Conservation (phyloP, 805 yeast genomes). For the Candida vaughaniae region DNA sequence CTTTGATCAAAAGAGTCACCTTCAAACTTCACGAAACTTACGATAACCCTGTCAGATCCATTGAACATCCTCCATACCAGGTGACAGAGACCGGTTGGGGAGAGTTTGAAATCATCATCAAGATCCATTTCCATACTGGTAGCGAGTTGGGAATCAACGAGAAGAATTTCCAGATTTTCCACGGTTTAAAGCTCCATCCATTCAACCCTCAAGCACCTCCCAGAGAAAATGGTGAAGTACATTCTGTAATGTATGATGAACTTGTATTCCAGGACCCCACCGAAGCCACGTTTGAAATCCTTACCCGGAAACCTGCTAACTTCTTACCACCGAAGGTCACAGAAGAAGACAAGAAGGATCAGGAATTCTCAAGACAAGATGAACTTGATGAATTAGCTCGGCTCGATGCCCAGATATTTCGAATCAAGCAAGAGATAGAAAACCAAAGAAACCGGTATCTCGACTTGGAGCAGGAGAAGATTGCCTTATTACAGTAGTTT, state of each 20-base stretch:
- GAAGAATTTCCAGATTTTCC: slow-evolving; percentile 81
- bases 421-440: slow-evolving; percentile 41
- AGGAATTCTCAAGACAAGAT: slow-evolving; percentile 39
- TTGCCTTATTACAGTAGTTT: slow-evolving; percentile 36
- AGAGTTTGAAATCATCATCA: slow-evolving; percentile 89
- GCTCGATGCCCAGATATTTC: slow-evolving; percentile 37
- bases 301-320: slow-evolving; percentile 68
- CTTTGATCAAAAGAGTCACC: slow-evolving; percentile 83
- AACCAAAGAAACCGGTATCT: slow-evolving; percentile 38
- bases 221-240: slow-evolving; percentile 42
- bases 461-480: slow-evolving; percentile 41
- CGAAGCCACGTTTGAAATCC: slow-evolving; percentile 75
- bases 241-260: slow-evolving; percentile 71
- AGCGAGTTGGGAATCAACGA: slow-evolving; percentile 65
- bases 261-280: slow-evolving; percentile 95
- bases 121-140: slow-evolving; percentile 82
- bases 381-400: slow-evolving; percentile 43
- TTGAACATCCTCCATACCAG: slow-evolving; percentile 90
- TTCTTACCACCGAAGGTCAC: slow-evolving; percentile 41
- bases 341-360: slow-evolving; percentile 37
- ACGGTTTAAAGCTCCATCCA: slow-evolving; percentile 89
- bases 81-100: slow-evolving; percentile 99
- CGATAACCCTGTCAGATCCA: slow-evolving; percentile 76
- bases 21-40: slow-evolving; percentile 96
- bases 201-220: slow-evolving; percentile 50